Evolutionary conservation across 1,284 basidiomycete species (phyloP), one percentile per base, ranked within the genome.

Genomic region (Grifola frondosa): DNA sequence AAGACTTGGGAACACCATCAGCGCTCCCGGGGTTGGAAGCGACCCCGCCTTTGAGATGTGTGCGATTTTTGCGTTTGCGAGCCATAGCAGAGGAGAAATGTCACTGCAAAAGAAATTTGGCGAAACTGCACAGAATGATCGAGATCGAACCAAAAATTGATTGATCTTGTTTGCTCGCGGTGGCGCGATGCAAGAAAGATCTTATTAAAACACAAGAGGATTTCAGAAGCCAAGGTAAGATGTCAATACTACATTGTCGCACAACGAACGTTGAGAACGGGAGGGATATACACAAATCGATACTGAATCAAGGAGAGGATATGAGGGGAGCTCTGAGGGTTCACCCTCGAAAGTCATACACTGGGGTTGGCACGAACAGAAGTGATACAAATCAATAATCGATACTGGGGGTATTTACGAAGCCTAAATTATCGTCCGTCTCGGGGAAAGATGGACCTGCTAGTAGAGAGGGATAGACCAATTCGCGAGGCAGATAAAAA

Each of bases 1-100:
- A 89, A 0, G 87, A 87, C 63, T 82, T 88, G 4, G 88, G 87
- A 1, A 69, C 68, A 44, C 69, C 73, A 22, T 75, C 71, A 1
- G 56, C 53, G 8, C 62, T 42, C 6, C 58, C 56, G 6, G 65
- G 59, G 9, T 57, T 52, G 15, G 69, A 65, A 5, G 67, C 49
- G 12, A 59, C 63, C 40, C 65, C 66, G 9, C 74, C 81, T 60
- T 92, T 93, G 60, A 90, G 74, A 69, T 95, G 91, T 3, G 91
- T 94, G 56, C 90, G 80, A 63, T 85, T 88, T 69, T 95, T 94
- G 60, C 88, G 82, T 71, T 75, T 78, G 44, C 82, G 81, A 24
- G 74, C 88, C 91, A 92, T 91, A 43, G 48, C 26, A 35, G 37
- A 26, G 30, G 12, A 30, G 35, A 6, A 19, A 5, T n/a, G 32